A percentile compares a stretch with the other conserved stretches of the same genome.
Conservation (phyloP, 2,329 filamentous ascomycete genomes). For the Penicillium sp. region DNA sequence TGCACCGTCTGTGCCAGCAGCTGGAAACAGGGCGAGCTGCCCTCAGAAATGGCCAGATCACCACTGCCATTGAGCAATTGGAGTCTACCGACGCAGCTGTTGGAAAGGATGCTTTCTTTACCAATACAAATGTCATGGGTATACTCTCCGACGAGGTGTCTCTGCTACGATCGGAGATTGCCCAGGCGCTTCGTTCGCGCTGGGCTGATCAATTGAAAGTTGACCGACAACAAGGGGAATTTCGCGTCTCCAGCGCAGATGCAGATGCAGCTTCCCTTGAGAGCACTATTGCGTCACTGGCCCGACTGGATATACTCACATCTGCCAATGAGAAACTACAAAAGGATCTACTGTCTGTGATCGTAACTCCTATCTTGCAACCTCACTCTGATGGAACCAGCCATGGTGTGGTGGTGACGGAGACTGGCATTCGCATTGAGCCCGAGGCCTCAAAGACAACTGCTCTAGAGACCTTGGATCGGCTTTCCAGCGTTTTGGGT, state of each 20-base stretch:
- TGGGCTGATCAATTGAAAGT: constrained; percentile 69
- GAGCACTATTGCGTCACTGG: constrained; percentile 33
- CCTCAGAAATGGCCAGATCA: constrained; percentile 46
- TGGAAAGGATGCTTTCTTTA: constrained; percentile 28
- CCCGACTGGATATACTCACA: constrained; percentile 32
- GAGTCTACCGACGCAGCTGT: constrained; percentile 42
- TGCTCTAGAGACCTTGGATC: constrained; percentile 41
- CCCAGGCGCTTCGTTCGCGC: constrained; percentile 63
- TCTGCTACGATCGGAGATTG: constrained; percentile 64
- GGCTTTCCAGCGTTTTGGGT: constrained; percentile 46
- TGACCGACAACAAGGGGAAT: constrained; percentile 53
- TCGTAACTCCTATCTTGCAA: constrained; percentile 36
- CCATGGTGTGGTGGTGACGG: constrained; percentile 26
- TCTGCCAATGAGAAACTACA: constrained; percentile 33
- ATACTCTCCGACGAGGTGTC: constrained; percentile 65
- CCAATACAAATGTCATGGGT: constrained; percentile 41
- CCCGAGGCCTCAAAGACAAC: constrained; percentile 25
- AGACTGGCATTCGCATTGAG: constrained; percentile 29
- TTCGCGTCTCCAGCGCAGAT: constrained; percentile 57
- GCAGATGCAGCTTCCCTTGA: constrained; percentile 31
- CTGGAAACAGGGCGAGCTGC: constrained; percentile 49
- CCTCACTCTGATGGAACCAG: constrained; percentile 26
- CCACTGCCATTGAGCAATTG: constrained; percentile 49
- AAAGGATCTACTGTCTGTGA: constrained; percentile 29
- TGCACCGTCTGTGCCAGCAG: constrained; percentile 50